A percentile compares a stretch with the other conserved stretches of the same genome.
These are phyloP conservation scores for Psilocybe cubensis DNA, from an alignment of 768 basidiomycete species.

Conservation along the genomic window DNA sequence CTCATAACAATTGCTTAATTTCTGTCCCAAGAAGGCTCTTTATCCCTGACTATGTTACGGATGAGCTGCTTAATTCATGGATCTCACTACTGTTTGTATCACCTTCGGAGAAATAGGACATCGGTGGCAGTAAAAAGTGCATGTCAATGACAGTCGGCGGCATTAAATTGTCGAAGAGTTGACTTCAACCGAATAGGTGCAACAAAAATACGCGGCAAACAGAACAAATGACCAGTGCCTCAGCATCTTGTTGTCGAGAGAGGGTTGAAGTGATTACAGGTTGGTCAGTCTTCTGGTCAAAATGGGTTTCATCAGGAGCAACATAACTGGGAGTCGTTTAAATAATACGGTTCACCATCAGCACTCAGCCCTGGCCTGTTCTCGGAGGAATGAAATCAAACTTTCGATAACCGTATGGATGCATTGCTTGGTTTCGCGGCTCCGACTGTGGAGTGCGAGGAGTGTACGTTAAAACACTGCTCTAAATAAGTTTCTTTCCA, in stretches of 20 bases:
- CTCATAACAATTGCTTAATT: too few species aligned
- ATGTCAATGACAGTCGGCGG: not conserved
- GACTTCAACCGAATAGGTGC: not conserved
- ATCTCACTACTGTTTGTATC: too few species aligned
- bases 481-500: too few species aligned
- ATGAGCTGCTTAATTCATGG: too few species aligned
- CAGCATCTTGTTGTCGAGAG: not conserved
- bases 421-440: not conserved
- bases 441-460: not conserved
- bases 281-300: too few species aligned
- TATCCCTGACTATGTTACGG: not conserved
- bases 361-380: not conserved
- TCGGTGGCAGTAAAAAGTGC: not conserved
- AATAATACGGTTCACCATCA: not conserved
- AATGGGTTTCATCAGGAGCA: too few species aligned
- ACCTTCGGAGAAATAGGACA: not conserved
- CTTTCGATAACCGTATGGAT: not conserved
- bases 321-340: too few species aligned
- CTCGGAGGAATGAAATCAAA: not conserved
- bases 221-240: not conserved
- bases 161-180: not conserved
- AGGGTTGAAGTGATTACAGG: too few species aligned
- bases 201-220: not conserved
- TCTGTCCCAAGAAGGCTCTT: not conserved
- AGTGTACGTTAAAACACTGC: not conserved